Evolutionary conservation across 75 land plant species (phyloP).

Genomic region (Pinus tabuliformis): DNA sequence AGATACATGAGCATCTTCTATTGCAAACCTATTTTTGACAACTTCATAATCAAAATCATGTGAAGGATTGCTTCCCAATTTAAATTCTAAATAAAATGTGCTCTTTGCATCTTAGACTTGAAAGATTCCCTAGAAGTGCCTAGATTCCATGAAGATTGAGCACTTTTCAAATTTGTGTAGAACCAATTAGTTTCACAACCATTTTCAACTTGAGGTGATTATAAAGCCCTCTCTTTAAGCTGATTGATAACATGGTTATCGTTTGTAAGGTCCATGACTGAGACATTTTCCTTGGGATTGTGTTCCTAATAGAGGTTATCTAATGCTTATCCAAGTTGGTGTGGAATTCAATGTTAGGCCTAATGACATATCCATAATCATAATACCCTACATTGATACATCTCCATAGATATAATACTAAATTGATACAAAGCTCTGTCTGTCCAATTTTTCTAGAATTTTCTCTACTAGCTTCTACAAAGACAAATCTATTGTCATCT

Average conservation of each 20-base stretch:
- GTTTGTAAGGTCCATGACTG: background rate
- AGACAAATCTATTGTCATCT: constrained; percentile 12
- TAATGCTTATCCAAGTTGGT: background rate
- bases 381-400: too few relatives aligned
- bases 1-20: background rate
- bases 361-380: constrained; percentile 8
- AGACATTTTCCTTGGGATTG: background rate
- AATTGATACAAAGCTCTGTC: constrained; percentile 1
- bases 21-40: background rate
- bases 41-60: background rate
- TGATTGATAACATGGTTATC: background rate
- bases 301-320: background rate
- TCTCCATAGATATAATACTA: background rate
- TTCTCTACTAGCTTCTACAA: constrained; percentile 10
- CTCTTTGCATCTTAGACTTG: constrained; percentile 1
- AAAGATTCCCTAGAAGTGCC: constrained; percentile 10
- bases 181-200: background rate
- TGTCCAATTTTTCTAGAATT: background rate
- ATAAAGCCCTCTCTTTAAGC: background rate
- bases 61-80: background rate
- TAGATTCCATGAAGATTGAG: background rate
- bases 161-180: background rate
- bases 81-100: constrained; percentile 2
- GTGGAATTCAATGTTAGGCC: background rate
- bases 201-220: background rate